Base-by-base conservation (phyloP, 371 early-diverging fungal genomes). In the Mucor circinelloides region DNA sequence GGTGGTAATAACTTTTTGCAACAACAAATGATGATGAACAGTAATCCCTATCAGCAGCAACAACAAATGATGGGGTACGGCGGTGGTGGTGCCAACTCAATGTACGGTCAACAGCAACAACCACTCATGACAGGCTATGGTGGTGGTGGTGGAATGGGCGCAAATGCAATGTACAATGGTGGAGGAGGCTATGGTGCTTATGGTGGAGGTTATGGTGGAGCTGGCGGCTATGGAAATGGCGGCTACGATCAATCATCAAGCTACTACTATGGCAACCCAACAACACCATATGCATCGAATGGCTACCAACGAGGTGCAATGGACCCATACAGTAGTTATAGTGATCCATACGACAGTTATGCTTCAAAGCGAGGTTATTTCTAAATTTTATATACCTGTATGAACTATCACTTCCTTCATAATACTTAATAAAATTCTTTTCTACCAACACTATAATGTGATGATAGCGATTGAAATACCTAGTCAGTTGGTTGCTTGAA, bases 341-440 rank as follows among this genome's bases (percentile, higher is more conserved):
- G 10, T 44, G 65, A 65, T 27, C 65, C 65, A 19, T 65, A 65
- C 25, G 65, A 65, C 15, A n/a, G n/a, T 12, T 65, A 65, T 19
- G 40, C 27, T n/a, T 30, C 65, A 3, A 58, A 28, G 58, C 28
- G 65, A 50, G 62, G 50, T 17, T 63, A 63, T 36, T 21, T 63
- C n/a, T 63, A 54, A 30, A 28, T 30, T 44, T 42, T 60, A 17
- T 42, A 42, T 42, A 42, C 42, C 42, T 42, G 17, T 9, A 42
- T 0, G n/a, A n/a, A n/a, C n/a, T n/a, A n/a, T n/a, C n/a, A n/a
- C n/a, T n/a, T n/a, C n/a, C 3, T 17, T 17, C 5, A 17, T 42
- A 15, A 42, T 42, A 42, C 42, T 17, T 17, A 42, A 42, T 42
- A 42, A 42, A 34, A 9, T 34, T 6, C n/a, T n/a, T n/a, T n/a